Base-by-base conservation (phyloP, 768 basidiomycete genomes). In the Sporobolomyces pararoseus region DNA sequence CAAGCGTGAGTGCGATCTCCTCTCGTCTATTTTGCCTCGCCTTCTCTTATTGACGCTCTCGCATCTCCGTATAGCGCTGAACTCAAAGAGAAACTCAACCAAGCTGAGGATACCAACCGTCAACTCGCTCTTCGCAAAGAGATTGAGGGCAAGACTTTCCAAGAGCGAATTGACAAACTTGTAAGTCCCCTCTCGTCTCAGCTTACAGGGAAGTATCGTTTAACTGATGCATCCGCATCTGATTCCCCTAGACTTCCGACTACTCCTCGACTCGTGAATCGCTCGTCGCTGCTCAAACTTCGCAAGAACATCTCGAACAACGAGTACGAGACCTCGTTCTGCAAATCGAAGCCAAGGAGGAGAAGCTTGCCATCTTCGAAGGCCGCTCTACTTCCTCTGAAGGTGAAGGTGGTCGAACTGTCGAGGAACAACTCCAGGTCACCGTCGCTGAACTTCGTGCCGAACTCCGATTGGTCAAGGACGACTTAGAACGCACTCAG, bases 351-450 rank as follows among this genome's bases (percentile, higher is more conserved):
- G 89, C 89, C 35, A 87, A 86, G 65, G 85, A 87, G 53, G 91
- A 92, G 82, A 93, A 92, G 79, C 84, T 93, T 32, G 83, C 90
- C 2, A 89, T 93, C 3, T 94, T 91, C 75, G 91, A 93, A 76
- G 85, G 89, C 44, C 83, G 89, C 57, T 75, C 78, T 4, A 52
- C 77, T 7, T 70, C 73, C 52, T 80, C 81, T 27, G 63, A 79
- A 16, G 73, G 63, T 17, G 75, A 63, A 25, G 27, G 57, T 57
- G 84, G 71, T 68, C 86, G 70, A 83, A 83, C 70, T 84, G 65
- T 83, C 14, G 91, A 92, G 77, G 88, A 90, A 75, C 89, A 90
- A 75, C 83, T 93, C 13, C 87, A 91, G 78, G 82, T 85, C 21
- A 89, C 92, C 76, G 88, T 93, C 25, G 91, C 90, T 5, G 90